Evolutionary conservation across 352 stramenopile genomes (phyloP).

Genomic region (Globisporangium spinosum): DNA sequence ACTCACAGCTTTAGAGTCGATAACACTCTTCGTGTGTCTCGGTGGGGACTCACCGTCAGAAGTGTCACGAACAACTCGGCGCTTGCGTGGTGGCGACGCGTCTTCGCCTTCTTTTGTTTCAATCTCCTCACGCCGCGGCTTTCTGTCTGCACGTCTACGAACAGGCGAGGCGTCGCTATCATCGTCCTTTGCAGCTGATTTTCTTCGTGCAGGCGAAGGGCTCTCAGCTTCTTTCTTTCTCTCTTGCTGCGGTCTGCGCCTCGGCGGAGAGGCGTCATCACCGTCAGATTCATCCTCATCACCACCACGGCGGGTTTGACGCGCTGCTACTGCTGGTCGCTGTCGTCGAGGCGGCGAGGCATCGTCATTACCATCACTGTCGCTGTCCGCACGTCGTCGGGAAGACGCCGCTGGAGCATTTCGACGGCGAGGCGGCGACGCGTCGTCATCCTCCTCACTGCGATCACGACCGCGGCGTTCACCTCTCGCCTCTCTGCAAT

Average conservation of each 20-base stretch:
- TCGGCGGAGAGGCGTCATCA: slow-evolving; percentile 27
- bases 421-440: slow-evolving; percentile 27
- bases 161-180: slow-evolving; percentile 30
- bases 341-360: slow-evolving; percentile 28
- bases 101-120: slow-evolving; percentile 14
- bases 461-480: background rate
- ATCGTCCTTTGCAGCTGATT: background rate
- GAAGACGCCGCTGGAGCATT: background rate
- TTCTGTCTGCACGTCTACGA: slow-evolving; percentile 11
- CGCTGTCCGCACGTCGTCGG: background rate
- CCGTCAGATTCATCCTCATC: background rate
- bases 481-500: background rate
- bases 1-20: background rate
- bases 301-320: background rate
- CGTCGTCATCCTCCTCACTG: slow-evolving; percentile 19
- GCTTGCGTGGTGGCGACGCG: slow-evolving; percentile 21
- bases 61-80: background rate
- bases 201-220: background rate
- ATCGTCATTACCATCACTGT: slow-evolving; percentile 18
- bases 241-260: background rate
- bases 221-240: slow-evolving; percentile 2
- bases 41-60: background rate
- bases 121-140: slow-evolving; percentile 1
- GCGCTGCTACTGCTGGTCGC: slow-evolving; percentile 3
- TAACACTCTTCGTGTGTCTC: background rate